A percentile compares a stretch with the other conserved stretches of the same genome.
phyloP scores from a whole-genome alignment of 306 rosid genomes.

The Hylodesmum podocarpum region DNA sequence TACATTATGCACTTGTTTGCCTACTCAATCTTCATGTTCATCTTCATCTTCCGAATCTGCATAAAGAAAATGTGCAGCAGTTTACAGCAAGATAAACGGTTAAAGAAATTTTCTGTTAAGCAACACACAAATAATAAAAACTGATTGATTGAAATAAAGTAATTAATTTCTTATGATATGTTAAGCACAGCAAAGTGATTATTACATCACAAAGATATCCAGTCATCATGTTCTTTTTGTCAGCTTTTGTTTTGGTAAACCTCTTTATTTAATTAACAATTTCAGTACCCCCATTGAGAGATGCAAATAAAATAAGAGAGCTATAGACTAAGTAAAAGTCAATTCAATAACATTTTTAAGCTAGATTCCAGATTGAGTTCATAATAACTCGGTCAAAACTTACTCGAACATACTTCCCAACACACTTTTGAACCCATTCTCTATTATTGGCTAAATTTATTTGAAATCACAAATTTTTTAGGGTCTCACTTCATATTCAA shows the following conservation, averaged over 20 bases:
- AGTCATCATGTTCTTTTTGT: conserved; percentile 1
- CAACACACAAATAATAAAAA: conserved; percentile 1
- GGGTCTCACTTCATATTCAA: no score
- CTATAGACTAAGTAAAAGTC: conserved; percentile 6
- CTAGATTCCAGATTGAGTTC: conserved; percentile 14
- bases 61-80: conserved; percentile 18
- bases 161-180: neutral
- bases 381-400: conserved; percentile 9
- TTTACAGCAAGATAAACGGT: conserved; percentile 13
- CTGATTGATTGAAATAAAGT: neutral
- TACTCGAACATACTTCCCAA: neutral
- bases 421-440: no score
- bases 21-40: conserved; percentile 82
- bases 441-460: no score
- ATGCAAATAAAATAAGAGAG: neutral
- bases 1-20: conserved; percentile 30
- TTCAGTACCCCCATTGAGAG: neutral
- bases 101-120: conserved; percentile 6
- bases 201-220: conserved; percentile 12
- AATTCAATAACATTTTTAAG: neutral
- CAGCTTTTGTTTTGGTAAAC: neutral
- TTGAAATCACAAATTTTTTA: no score
- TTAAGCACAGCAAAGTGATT: neutral
- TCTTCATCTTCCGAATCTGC: conserved; percentile 93
- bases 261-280: neutral